Evolutionary conservation across 148 eudicot species (phyloP).

Genomic region (Persicaria tinctoria): DNA sequence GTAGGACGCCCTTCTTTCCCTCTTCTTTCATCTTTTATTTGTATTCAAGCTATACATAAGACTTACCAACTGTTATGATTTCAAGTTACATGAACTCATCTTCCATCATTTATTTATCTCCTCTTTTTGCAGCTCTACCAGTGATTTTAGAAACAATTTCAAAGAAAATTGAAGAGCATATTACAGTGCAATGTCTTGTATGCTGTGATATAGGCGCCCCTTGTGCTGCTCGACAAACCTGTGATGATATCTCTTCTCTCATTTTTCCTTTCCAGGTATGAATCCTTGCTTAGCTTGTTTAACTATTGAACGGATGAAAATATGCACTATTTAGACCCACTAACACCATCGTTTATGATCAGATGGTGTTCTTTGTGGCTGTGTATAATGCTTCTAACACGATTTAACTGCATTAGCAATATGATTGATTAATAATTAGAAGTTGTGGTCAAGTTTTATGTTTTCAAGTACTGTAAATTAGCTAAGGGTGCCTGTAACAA

Average conservation of each 20-base stretch:
- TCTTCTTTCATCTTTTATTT: background rate
- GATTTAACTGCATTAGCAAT: too few species aligned
- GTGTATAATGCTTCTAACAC: too few species aligned
- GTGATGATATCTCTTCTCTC: slow-evolving; percentile 75
- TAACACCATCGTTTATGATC: too few species aligned
- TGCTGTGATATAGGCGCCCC: slow-evolving; percentile 91
- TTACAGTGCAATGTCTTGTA: slow-evolving; percentile 81
- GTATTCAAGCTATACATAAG: background rate
- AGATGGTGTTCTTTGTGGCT: too few species aligned
- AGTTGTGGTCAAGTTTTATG: too few species aligned
- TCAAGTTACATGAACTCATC: background rate
- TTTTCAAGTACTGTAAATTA: background rate
- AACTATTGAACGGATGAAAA: too few species aligned
- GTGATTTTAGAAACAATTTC: slow-evolving; percentile 64
- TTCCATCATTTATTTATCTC: background rate
- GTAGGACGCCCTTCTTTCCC: slow-evolving; percentile 23
- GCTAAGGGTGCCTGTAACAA: background rate
- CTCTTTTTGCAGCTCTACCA: slow-evolving; percentile 60
- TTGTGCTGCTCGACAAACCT: slow-evolving; percentile 89
- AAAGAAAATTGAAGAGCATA: slow-evolving; percentile 80
- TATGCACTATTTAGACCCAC: too few species aligned
- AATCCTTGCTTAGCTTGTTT: background rate
- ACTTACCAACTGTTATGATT: background rate
- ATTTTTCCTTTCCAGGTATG: slow-evolving; percentile 91
- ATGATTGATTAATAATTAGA: too few species aligned